Base-by-base conservation (phyloP, 805 yeast genomes). In the Yarrowia alimentaria region DNA sequence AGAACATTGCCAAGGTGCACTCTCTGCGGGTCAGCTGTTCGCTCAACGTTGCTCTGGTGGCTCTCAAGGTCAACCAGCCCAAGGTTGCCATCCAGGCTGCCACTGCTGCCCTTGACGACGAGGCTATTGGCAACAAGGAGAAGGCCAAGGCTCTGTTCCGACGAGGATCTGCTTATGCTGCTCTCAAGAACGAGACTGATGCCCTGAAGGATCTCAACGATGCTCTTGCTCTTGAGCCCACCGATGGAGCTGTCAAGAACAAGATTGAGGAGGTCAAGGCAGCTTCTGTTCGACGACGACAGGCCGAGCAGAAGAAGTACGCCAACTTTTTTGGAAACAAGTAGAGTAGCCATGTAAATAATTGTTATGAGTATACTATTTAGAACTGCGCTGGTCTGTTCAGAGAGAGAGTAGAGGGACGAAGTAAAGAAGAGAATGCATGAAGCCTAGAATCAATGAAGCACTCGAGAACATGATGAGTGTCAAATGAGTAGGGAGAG, bases 91-190 rank as follows among this genome's bases (percentile, higher is more conserved):
- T 86, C 42, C 66, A 69, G 29, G 78, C 84, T 4, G 75, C 94
- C 4, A 70, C 80, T 1, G 77, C 78, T 33, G 95, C 86, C 2
- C 70, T 85, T 32, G 83, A 75, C 34, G 75, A 75, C 20, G 84
- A 80, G 20, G 53, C 50, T 7, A 69, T 80, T 5, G 87, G 81
- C 53, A 86, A 79, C 40, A 77, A 80, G 56, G 79, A 88, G 18
- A 77, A 77, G 63, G 86, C 95, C 9, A 90, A 90, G 69, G 96
- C 96, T 0, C 70, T 78, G 33, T 90, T 83, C 71, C 81, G 97
- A 64, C 81, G 89, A 68, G 97, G 95, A 34, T 70, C 77, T 60
- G 96, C 89, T 1, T 75, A 82, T 60, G 64, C 78, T 54, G 67
- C 76, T 12, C 70, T 75, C 14, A 81, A 81, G 59, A 81, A 86